Percentiles rank a stretch among this genome's conserved stretches.
These are phyloP conservation scores for Pseudotulostoma volvatum DNA, from an alignment of 495 filamentous ascomycete genomes.

Conservation along the genomic window DNA sequence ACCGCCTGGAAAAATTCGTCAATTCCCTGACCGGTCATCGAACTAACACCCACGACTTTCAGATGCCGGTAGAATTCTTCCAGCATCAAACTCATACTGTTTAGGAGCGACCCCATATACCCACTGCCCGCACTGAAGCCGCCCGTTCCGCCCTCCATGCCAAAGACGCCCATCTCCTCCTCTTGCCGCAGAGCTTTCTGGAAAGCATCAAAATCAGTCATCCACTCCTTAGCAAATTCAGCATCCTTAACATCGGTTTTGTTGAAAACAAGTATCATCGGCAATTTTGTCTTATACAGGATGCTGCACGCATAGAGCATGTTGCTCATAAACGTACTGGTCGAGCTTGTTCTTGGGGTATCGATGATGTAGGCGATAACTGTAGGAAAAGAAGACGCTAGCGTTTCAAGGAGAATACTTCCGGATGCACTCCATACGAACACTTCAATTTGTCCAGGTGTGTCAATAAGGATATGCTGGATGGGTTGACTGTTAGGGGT, in stretches of 20 bases:
- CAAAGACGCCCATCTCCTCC: conserved; percentile 63
- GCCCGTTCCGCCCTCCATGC: conserved; percentile 46
- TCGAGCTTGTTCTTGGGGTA: conserved; percentile 80
- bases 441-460: conserved; percentile 94
- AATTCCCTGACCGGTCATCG: conserved; percentile 82
- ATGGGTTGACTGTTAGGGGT: conserved; percentile 48
- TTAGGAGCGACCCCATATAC: conserved; percentile 92
- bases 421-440: conserved; percentile 96
- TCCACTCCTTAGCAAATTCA: conserved; percentile 92
- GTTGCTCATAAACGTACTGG: conserved; percentile 96
- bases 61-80: conserved; percentile 96
- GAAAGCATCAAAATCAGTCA: conserved; percentile 96
- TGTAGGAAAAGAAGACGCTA: conserved; percentile 86
- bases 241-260: conserved; percentile 92
- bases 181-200: conserved; percentile 68
- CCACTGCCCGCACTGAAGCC: conserved; percentile 59
- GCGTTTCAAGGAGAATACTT: conserved; percentile 78
- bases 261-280: conserved; percentile 98
- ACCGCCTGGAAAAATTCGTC: conserved; percentile 89
- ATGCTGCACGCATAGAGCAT: conserved; percentile 99
- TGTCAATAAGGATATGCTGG: conserved; percentile 80
- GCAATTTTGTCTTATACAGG: conserved; percentile 92
- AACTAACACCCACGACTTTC: conserved; percentile 79
- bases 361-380: conserved; percentile 96
- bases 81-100: conserved; percentile 93